These are phyloP conservation scores for Thuja plicata DNA, from an alignment of 83 land plant genomes.

Conservation along the genomic window DNA sequence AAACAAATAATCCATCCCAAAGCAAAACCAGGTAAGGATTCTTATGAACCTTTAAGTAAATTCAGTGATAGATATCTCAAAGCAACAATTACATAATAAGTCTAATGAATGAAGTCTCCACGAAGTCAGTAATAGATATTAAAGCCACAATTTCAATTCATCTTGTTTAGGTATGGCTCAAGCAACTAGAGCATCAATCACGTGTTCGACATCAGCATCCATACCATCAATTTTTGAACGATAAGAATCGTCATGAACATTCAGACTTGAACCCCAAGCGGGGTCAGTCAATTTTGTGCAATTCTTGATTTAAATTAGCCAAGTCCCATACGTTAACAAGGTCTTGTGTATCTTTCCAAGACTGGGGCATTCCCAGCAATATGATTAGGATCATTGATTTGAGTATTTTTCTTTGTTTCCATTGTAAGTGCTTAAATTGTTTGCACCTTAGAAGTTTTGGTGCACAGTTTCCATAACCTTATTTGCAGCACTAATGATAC, in stretches of 20 bases:
- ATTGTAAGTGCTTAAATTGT: background rate
- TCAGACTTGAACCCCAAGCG: background rate
- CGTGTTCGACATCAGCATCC: background rate
- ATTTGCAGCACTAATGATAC: background rate
- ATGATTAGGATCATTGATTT: no score
- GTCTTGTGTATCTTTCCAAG: background rate
- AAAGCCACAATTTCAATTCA: background rate
- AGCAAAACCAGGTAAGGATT: background rate
- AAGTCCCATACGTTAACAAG: no score
- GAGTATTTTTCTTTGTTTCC: no score
- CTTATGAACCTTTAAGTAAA: background rate
- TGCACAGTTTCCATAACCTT: background rate
- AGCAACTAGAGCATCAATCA: background rate
- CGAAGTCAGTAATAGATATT: background rate
- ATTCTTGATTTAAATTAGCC: background rate
- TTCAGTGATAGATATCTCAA: background rate
- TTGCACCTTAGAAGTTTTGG: background rate
- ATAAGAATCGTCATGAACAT: background rate
- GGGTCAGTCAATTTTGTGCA: background rate
- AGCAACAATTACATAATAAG: background rate
- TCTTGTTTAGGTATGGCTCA: background rate
- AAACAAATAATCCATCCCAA: background rate
- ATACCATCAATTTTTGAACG: background rate
- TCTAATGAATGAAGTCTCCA: background rate
- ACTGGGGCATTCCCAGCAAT: background rate